These are phyloP conservation scores for Wickerhamomyces subpelliculosus DNA, from an alignment of 805 yeast genomes.

Conservation along the genomic window DNA sequence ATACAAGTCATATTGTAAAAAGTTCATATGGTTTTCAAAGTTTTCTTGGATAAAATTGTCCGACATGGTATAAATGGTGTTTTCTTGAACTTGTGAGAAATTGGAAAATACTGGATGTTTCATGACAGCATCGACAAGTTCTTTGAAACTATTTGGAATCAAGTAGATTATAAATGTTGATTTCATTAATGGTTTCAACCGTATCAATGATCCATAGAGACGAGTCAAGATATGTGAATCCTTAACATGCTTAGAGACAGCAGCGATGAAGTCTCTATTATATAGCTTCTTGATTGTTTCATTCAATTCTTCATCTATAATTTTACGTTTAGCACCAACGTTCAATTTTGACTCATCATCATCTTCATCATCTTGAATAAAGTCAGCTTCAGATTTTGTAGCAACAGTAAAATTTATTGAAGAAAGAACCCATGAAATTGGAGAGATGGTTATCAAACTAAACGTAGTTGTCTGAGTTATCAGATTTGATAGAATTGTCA, in stretches of 20 bases:
- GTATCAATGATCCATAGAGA: slow-evolving; percentile 26
- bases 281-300: slow-evolving; percentile 10
- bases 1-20: slow-evolving; percentile 29
- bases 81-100: slow-evolving; percentile 5
- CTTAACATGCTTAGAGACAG: slow-evolving; percentile 12
- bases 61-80: slow-evolving; percentile 4
- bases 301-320: slow-evolving; percentile 9
- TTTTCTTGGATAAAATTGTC: slow-evolving; percentile 1
- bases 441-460: neutral
- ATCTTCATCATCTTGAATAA: neutral
- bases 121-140: slow-evolving; percentile 25
- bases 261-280: slow-evolving; percentile 19
- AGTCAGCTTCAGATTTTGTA: slow-evolving; percentile 4
- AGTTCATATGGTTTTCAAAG: slow-evolving; percentile 6
- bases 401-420: slow-evolving; percentile 5
- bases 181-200: slow-evolving; percentile 30
- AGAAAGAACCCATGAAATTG: slow-evolving; percentile 3
- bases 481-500: slow-evolving; percentile 2
- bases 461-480: neutral
- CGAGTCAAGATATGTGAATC: slow-evolving; percentile 18
- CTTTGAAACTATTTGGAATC: slow-evolving; percentile 31
- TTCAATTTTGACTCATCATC: slow-evolving; percentile 1
- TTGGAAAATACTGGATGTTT: slow-evolving; percentile 13
- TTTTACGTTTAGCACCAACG: slow-evolving; percentile 1
- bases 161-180: slow-evolving; percentile 34